A percentile compares a stretch with the other conserved stretches of the same genome.
phyloP scores from a whole-genome alignment of 2,329 filamentous ascomycete genomes.

The Ilyonectria destructans region DNA sequence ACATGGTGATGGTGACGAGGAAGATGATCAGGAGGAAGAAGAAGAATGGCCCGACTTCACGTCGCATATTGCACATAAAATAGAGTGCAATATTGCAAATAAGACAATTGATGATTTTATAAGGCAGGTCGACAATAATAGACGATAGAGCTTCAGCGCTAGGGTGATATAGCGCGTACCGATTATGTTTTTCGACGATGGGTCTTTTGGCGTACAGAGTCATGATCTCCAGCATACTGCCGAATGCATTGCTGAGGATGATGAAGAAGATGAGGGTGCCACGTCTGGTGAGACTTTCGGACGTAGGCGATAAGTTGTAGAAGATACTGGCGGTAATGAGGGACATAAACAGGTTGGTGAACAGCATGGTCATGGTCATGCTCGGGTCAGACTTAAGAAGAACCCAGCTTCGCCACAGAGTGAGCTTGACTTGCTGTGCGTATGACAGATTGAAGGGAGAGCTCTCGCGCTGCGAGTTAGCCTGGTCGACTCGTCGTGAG shows the following conservation, averaged over 20 bases:
- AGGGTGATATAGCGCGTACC: constrained; percentile 50
- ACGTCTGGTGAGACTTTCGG: constrained; percentile 60
- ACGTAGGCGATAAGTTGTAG: constrained; percentile 56
- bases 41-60: constrained; percentile 73
- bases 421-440: no score
- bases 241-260: constrained; percentile 65
- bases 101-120: constrained; percentile 40
- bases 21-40: constrained; percentile 64
- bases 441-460: no score
- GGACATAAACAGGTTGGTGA: no score
- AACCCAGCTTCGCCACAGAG: no score
- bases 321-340: constrained; percentile 47
- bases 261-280: constrained; percentile 66
- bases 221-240: constrained; percentile 41
- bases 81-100: constrained; percentile 65
- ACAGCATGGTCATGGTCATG: no score
- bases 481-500: no score
- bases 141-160: constrained; percentile 33
- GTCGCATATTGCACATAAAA: constrained; percentile 75
- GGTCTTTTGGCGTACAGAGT: constrained; percentile 45
- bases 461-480: no score
- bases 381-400: no score
- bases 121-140: constrained; percentile 15
- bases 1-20: constrained; percentile 35
- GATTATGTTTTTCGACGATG: constrained; percentile 49